A percentile compares a stretch with the other conserved stretches of the same genome.
These are phyloP conservation scores for Pichia sp. DNA, from an alignment of 1,139 yeast genomes.

Conservation along the genomic window DNA sequence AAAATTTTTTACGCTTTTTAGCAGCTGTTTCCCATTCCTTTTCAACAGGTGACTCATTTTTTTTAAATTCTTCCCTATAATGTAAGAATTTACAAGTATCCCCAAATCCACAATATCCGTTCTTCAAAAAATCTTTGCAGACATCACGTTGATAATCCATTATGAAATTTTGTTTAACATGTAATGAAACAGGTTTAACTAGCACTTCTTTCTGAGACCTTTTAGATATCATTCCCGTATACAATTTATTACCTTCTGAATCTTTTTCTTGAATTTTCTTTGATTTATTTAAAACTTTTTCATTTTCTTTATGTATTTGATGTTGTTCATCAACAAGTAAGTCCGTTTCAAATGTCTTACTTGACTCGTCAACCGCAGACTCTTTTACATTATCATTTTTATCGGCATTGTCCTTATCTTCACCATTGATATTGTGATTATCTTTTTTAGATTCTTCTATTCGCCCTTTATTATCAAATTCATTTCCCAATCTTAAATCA, in stretches of 20 bases:
- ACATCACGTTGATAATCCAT: conserved; percentile 91
- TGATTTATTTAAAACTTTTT: background rate
- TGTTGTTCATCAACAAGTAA: conserved; percentile 30
- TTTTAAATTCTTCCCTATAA: conserved; percentile 76
- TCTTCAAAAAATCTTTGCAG: conserved; percentile 85
- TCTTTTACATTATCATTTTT: background rate
- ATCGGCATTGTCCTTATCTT: background rate
- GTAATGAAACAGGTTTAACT: conserved; percentile 42
- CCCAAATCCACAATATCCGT: conserved; percentile 96
- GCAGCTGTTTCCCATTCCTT: conserved; percentile 58
- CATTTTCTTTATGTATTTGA: conserved; percentile 17
- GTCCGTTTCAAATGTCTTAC: conserved; percentile 18
- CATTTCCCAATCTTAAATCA: background rate
- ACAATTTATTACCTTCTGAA: conserved; percentile 27
- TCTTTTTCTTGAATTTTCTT: conserved; percentile 15
- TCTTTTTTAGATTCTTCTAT: background rate
- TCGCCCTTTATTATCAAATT: background rate
- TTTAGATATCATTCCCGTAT: conserved; percentile 29
- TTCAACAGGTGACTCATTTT: conserved; percentile 49
- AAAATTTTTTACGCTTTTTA: conserved; percentile 24
- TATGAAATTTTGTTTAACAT: conserved; percentile 64
- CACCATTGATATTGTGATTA: background rate
- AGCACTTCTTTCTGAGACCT: conserved; percentile 21
- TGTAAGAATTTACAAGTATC: conserved; percentile 97
- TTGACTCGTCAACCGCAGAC: background rate